Conservation (phyloP, 1,284 basidiomycete species). For the Austroboletus niveus region DNA sequence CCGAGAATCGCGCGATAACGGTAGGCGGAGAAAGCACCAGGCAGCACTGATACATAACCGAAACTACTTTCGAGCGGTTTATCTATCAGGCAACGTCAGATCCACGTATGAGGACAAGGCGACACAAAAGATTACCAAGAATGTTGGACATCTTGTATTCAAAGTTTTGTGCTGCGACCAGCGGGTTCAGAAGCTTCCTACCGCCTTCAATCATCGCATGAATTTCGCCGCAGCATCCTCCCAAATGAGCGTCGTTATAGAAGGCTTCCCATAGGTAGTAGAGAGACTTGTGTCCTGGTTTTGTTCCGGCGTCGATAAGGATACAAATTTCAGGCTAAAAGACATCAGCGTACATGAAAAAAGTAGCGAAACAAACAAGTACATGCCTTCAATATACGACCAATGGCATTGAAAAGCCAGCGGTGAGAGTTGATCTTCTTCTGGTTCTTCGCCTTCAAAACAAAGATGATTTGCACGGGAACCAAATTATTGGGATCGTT, state of each 20-base stretch:
- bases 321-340: constrained; percentile 87
- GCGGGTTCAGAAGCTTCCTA: constrained; percentile 88
- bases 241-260: constrained; percentile 73
- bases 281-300: constrained; percentile 94
- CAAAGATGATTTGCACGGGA: constrained; percentile 94
- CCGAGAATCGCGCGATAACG: constrained; percentile 90
- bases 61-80: constrained; percentile 95
- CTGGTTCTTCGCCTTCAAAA: constrained; percentile 95
- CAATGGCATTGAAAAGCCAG: constrained; percentile 98
- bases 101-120: neutral
- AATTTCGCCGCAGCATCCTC: constrained; percentile 89
- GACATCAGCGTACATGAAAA: neutral
- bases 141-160: constrained; percentile 99
- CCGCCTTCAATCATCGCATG: constrained; percentile 94
- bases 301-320: constrained; percentile 91
- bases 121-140: constrained; percentile 53
- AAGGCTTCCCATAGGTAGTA: constrained; percentile 97
- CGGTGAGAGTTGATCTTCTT: constrained; percentile 98
- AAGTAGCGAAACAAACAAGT: constrained; percentile 6
- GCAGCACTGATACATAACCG: constrained; percentile 93
- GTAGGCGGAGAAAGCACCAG: constrained; percentile 96
- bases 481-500: constrained; percentile 90
- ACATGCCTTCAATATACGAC: constrained; percentile 69
- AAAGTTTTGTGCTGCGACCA: constrained; percentile 96
- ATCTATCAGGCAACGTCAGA: constrained; percentile 42